phyloP scores from a whole-genome alignment of 2,329 filamentous ascomycete genomes.

The Fusarium sulawesiense region DNA sequence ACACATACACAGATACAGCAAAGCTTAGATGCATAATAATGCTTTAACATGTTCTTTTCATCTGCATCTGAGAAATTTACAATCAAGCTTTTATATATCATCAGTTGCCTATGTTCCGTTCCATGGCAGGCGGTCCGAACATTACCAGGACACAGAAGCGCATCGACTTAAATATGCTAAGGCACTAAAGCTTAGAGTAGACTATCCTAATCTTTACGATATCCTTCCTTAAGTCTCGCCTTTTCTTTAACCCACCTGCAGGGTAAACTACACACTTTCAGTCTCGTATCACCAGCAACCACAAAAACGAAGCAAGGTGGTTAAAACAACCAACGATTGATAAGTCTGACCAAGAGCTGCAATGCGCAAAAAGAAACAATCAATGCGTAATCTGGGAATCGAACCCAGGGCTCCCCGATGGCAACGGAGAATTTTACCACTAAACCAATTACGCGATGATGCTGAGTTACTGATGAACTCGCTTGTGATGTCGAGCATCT shows the following conservation, averaged over 20 bases:
- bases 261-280: background rate
- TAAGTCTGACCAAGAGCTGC: background rate
- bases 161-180: too few species aligned
- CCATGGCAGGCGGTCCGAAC: background rate
- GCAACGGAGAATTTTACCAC: slow-evolving; percentile 44
- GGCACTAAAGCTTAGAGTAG: background rate
- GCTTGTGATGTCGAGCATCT: background rate
- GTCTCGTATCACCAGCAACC: background rate
- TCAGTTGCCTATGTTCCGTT: too few species aligned
- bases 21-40: too few species aligned
- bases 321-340: background rate
- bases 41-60: background rate
- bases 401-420: slow-evolving; percentile 43
- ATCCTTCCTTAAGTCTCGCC: too few species aligned
- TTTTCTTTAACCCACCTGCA: too few species aligned
- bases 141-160: background rate
- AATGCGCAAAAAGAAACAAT: background rate
- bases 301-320: background rate
- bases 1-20: too few species aligned
- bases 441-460: slow-evolving; percentile 37
- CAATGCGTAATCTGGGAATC: slow-evolving; percentile 42
- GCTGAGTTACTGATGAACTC: background rate
- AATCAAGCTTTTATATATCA: background rate
- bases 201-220: background rate
- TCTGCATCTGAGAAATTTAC: background rate